Evolutionary conservation across 2,329 filamentous ascomycete genomes (phyloP).

Genomic region (Arthrinium puccinioides): DNA sequence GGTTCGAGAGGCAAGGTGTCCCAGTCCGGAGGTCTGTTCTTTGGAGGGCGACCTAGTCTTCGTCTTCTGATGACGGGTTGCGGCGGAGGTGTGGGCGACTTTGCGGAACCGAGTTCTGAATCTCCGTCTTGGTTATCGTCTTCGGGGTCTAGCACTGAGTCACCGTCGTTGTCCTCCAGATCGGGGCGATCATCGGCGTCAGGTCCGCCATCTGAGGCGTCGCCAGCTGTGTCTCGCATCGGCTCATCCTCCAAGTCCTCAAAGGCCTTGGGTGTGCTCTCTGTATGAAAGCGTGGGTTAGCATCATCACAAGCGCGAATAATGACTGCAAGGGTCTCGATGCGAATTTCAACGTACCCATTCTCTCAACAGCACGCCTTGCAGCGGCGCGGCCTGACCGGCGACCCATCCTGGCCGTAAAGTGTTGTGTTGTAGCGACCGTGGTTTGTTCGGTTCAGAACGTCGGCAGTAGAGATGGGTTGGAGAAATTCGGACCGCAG

Average conservation of each 20-base stretch:
- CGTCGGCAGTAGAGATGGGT: too few relatives aligned
- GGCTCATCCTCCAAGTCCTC: constrained; percentile 14
- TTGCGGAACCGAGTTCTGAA: constrained; percentile 31
- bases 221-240: constrained; percentile 34
- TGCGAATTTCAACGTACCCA: constrained; percentile 3
- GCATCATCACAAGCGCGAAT: background rate
- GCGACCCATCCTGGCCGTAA: too few relatives aligned
- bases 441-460: too few relatives aligned
- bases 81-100: constrained; percentile 48
- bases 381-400: constrained; percentile 8
- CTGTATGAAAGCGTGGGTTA: background rate
- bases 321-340: background rate
- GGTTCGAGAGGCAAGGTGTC: constrained; percentile 51
- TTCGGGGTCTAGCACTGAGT: constrained; percentile 25
- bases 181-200: constrained; percentile 19
- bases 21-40: constrained; percentile 77
- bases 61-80: constrained; percentile 63
- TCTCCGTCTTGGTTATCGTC: constrained; percentile 31
- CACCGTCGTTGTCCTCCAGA: constrained; percentile 17
- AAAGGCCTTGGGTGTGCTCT: constrained; percentile 7
- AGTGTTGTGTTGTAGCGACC: too few relatives aligned
- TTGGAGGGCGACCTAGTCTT: constrained; percentile 77
- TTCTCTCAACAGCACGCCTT: constrained; percentile 7
- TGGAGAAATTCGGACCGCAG: too few relatives aligned
- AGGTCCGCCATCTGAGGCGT: constrained; percentile 19